These are phyloP conservation scores for Entamoeba dispar DNA, from an alignment of 208 protist genomes.

Conservation along the genomic window DNA sequence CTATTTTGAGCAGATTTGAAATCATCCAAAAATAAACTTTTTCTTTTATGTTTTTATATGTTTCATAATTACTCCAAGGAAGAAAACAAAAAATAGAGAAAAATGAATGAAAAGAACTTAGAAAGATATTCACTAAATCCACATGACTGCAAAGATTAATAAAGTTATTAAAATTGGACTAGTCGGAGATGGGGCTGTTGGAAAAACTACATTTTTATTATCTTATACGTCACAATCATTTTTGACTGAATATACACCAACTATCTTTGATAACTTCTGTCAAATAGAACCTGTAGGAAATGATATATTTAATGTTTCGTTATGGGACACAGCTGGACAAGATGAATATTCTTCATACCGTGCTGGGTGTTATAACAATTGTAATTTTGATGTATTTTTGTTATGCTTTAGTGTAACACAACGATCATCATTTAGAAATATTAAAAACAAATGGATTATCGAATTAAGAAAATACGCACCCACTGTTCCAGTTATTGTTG, in stretches of 20 bases:
- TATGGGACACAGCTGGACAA: conserved; percentile 35
- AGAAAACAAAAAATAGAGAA: too few relatives aligned
- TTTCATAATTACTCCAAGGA: too few relatives aligned
- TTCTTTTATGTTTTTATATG: too few relatives aligned
- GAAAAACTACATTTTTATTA: neutral
- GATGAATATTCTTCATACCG: conserved; percentile 38
- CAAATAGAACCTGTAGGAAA: neutral
- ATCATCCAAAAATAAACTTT: too few relatives aligned
- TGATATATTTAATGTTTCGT: neutral
- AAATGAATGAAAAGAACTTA: too few relatives aligned
- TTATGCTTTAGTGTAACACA: neutral
- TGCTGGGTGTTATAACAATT: neutral
- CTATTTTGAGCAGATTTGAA: too few relatives aligned
- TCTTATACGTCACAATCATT: neutral
- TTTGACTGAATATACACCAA: neutral
- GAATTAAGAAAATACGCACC: neutral
- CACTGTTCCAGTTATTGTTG: neutral
- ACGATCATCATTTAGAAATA: neutral
- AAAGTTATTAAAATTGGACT: conserved; percentile 1
- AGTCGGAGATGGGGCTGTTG: neutral
- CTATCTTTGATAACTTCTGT: neutral
- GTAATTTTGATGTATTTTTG: neutral
- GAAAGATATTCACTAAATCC: neutral
- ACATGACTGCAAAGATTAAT: neutral
- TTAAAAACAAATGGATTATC: neutral